A percentile compares a stretch with the other conserved stretches of the same genome.
phyloP scores from a whole-genome alignment of 106 monocot genomes.

The Gastrodia elata region DNA sequence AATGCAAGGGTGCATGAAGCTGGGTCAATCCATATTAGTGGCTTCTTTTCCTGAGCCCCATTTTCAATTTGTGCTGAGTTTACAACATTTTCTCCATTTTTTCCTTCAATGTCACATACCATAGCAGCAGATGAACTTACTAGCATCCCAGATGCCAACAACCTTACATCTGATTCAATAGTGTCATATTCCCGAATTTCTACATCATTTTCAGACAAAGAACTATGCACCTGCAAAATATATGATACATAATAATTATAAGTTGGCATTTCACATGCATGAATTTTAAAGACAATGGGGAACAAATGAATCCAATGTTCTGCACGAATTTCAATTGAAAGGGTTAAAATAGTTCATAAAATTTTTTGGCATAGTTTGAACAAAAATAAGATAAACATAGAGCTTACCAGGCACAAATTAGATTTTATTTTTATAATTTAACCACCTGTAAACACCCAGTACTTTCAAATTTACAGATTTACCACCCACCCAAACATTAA shows the following conservation, averaged over 20 bases:
- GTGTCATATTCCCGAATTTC: slow-evolving; percentile 47
- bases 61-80: slow-evolving; percentile 9
- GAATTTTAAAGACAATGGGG: background rate
- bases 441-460: no score
- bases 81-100: slow-evolving; percentile 16
- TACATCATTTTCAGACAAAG: slow-evolving; percentile 65
- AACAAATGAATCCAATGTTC: background rate
- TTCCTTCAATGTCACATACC: slow-evolving; percentile 4
- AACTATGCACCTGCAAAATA: slow-evolving; percentile 37
- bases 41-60: slow-evolving; percentile 17
- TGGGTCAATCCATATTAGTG: slow-evolving; percentile 72
- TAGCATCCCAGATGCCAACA: slow-evolving; percentile 69
- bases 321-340: background rate
- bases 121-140: slow-evolving; percentile 12
- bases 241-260: background rate
- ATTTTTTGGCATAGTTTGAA: background rate
- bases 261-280: background rate
- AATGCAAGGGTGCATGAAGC: slow-evolving; percentile 65
- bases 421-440: no score
- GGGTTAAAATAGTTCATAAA: background rate
- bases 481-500: no score
- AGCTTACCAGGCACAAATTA: background rate
- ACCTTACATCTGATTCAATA: slow-evolving; percentile 60
- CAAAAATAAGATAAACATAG: background rate
- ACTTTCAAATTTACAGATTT: no score